Conservation (phyloP, 208 protist species). For the Ichthyophonus hoferi region DNA sequence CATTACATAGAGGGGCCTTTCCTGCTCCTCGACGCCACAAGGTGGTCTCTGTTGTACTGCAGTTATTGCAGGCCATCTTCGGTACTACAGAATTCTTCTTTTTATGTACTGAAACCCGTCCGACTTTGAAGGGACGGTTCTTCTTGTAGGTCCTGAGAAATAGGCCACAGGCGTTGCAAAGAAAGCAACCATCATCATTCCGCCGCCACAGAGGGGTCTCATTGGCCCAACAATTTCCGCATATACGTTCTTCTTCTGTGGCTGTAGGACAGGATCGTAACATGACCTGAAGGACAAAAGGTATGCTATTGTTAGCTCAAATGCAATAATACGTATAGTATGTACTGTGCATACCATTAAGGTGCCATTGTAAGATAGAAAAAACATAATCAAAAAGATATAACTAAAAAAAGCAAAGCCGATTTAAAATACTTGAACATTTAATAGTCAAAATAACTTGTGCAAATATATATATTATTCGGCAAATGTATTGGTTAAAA, state of each 20-base stretch:
- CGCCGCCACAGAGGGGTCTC: slow-evolving; percentile 36
- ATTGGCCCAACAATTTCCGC: slow-evolving; percentile 26
- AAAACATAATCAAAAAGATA: not conserved
- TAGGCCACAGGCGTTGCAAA: slow-evolving; percentile 45
- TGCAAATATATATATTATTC: too few relatives aligned
- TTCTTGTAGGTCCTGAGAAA: slow-evolving; percentile 30
- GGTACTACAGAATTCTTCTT: not conserved
- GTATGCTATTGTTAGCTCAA: too few relatives aligned
- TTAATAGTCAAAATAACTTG: not conserved
- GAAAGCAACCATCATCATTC: slow-evolving; percentile 4
- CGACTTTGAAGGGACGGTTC: not conserved
- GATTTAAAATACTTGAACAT: not conserved
- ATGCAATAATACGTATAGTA: not conserved
- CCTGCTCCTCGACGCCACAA: slow-evolving; percentile 36
- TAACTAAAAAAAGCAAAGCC: not conserved
- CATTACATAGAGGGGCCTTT: slow-evolving; percentile 36
- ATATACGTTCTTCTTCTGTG: slow-evolving; percentile 12
- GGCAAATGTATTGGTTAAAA: too few relatives aligned
- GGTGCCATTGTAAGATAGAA: not conserved
- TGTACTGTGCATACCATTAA: too few relatives aligned
- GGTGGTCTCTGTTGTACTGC: slow-evolving; percentile 33
- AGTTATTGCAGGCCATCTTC: slow-evolving; percentile 33
- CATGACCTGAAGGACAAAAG: too few relatives aligned
- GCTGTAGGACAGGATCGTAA: not conserved
- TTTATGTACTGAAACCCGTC: not conserved